Base-by-base conservation (phyloP, 306 rosid species). In the Quercus berberidifolia region DNA sequence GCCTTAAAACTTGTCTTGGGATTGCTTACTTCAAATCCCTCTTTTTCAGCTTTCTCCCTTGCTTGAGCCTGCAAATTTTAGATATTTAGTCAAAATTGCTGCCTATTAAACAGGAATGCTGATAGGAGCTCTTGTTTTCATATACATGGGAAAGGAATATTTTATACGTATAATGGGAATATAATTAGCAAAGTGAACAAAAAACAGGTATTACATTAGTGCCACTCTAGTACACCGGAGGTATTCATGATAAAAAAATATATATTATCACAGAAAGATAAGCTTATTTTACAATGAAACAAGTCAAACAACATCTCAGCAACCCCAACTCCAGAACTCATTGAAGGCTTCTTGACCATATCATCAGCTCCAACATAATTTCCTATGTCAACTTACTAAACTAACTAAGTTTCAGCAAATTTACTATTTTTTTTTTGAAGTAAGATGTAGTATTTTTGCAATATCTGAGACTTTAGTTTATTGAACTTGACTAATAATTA, bases 1-100 rank as follows among this genome's bases (percentile, higher is more conserved):
- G 99, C 99, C 90, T 94, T 94, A 83, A 94, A 94, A 83, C 99
- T 94, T 75, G 99, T 94, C 89, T 91, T 94, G 83, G 95, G 85
- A 83, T 92, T 83, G 81, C 97, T 84, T 30, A 94, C 85, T 87
- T 92, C 97, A 86, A 94, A 94, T 46, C 99, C 97, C 77, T 91
- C 99, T 70, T 87, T 89, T 81, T 83, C 89, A 55, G 87, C 97
- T 83, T 87, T 90, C 85, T 88, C 99, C 88, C 97, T 91, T 79
- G 97, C 97, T 86, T 92, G 97, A 86, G 99, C 97, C 97, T 92
- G 95, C 83, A 85, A 70, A 75, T 78, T 76, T 54, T 64, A 82
- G 20, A 43, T 72, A 55, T 76, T 85, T 56, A 55, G 76, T 60
- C 65, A 81, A 81, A 20, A 51, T 41, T 58, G 63, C 28, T 43